These are phyloP conservation scores for Aspergillus indologenus DNA, from an alignment of 495 filamentous ascomycete genomes.

Conservation along the genomic window DNA sequence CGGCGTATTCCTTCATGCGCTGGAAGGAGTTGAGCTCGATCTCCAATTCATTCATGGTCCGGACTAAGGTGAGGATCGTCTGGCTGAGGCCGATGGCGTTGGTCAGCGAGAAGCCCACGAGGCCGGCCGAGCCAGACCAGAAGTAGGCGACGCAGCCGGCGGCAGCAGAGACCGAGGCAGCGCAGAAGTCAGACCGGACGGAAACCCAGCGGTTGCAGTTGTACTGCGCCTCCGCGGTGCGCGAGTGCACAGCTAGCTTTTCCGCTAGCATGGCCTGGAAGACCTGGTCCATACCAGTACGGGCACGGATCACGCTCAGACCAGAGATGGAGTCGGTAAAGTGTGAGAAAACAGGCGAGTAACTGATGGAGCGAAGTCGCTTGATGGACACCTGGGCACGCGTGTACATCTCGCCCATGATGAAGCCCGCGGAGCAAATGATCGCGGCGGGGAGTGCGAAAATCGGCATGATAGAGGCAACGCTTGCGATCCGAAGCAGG, in stretches of 20 bases:
- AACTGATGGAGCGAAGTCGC: slow-evolving; percentile 40
- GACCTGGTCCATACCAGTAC: slow-evolving; percentile 39
- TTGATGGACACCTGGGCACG: slow-evolving; percentile 45
- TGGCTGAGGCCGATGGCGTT: slow-evolving; percentile 48
- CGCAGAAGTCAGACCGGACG: slow-evolving; percentile 46
- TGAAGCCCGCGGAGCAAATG: slow-evolving; percentile 38
- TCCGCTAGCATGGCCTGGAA: slow-evolving; percentile 43
- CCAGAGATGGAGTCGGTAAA: slow-evolving; percentile 49
- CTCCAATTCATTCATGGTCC: slow-evolving; percentile 48
- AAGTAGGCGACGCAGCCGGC: slow-evolving; percentile 46
- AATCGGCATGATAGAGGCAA: slow-evolving; percentile 47
- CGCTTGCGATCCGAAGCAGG: slow-evolving; percentile 41
- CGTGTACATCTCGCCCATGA: slow-evolving; percentile 49
- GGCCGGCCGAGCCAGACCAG: slow-evolving; percentile 36
- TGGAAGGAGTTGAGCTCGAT: slow-evolving; percentile 50
- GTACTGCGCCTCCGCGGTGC: slow-evolving; percentile 41
- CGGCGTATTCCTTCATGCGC: slow-evolving; percentile 46
- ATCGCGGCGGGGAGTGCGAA: slow-evolving; percentile 44
- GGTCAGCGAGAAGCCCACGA: slow-evolving; percentile 50
- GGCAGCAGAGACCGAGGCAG: slow-evolving; percentile 42
- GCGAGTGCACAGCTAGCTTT: slow-evolving; percentile 35
- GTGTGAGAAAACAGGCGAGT: slow-evolving; percentile 50
- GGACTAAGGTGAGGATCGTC: slow-evolving; percentile 43
- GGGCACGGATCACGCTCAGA: slow-evolving; percentile 45
- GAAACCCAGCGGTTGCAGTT: slow-evolving; percentile 52